Evolutionary conservation across 495 filamentous ascomycete genomes (phyloP), one percentile per base, ranked within the genome.

Genomic region (Thozetella sp.): DNA sequence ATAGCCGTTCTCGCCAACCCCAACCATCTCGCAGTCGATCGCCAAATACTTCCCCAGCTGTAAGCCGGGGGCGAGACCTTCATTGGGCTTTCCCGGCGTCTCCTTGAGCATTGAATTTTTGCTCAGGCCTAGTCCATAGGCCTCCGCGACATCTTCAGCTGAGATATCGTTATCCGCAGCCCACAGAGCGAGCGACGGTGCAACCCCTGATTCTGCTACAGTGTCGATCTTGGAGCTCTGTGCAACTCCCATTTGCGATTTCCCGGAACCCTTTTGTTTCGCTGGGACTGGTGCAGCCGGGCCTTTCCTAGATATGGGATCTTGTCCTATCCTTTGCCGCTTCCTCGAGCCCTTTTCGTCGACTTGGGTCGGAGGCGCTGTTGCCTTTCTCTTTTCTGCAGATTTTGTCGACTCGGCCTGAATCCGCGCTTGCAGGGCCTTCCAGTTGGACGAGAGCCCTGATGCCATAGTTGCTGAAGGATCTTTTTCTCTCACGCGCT

Each of bases 21-120:
- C 95, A 19, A 99, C 94, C 95, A 99, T 99, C 76, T 99, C 95
- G 74, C 95, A 98, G 77, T 99, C 96, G 48, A 99, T 83, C 30
- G 92, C 90, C 48, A 99, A 72, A 67, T 95, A 98, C 81, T 92
- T 95, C 54, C 93, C 93, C 50, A 90, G 68, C 50, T 89, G 84
- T 17, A 75, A 30, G 22, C 61, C 67, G 2, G 72, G 60, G 4
- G 80, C 70, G 3, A 85, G 71, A 17, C 86, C 86, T 22, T 76
- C 73, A 71, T 89, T 86, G 24, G 82, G 76, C 2, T 65, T 63
- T 6, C 61, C 34, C 15, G 70, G 59, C 1, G 59, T 59, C 45
- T 61, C 43, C 13, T 58, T 56, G 9, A 66, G 46, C 22, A 76
- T 46, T 2, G 68, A 57, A 55, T 65, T 75, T 59, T 62, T 53